These are phyloP conservation scores for Mayamaea pseudoterrestris DNA, from an alignment of 108 stramenopile genomes.

Conservation along the genomic window DNA sequence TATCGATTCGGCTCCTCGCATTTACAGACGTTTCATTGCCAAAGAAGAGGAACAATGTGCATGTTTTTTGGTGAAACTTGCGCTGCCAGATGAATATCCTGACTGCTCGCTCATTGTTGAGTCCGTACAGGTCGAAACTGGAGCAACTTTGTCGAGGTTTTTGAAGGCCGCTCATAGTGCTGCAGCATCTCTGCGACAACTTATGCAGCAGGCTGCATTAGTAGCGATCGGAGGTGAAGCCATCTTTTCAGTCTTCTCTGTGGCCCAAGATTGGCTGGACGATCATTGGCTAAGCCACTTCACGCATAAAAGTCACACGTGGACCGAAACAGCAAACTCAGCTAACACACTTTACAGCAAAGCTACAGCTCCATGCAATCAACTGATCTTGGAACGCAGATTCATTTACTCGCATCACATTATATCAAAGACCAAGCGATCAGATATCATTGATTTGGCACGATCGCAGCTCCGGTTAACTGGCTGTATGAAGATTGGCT, in stretches of 20 bases:
- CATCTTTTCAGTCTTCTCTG: slow-evolving; percentile 39
- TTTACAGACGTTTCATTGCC: slow-evolving; percentile 21
- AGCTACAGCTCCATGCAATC: neutral
- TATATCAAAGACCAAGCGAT: slow-evolving; percentile 67
- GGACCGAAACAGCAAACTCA: neutral
- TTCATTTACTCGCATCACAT: slow-evolving; percentile 81
- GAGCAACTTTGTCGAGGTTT: neutral
- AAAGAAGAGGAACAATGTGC: neutral
- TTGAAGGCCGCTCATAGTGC: neutral
- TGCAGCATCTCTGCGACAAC: slow-evolving; percentile 6
- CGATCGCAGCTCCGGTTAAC: slow-evolving; percentile 33
- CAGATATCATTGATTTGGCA: slow-evolving; percentile 40
- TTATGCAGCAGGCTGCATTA: slow-evolving; percentile 15
- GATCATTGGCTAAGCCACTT: slow-evolving; percentile 29
- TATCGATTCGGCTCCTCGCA: neutral
- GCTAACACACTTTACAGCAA: neutral
- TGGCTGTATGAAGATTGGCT: slow-evolving; percentile 71
- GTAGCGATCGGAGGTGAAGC: slow-evolving; percentile 41
- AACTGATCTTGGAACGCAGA: slow-evolving; percentile 30
- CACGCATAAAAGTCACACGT: neutral
- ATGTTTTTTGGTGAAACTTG: slow-evolving; percentile 6
- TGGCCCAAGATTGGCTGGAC: slow-evolving; percentile 62
- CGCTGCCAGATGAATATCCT: slow-evolving; percentile 5
- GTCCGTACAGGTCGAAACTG: neutral
- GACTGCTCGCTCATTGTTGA: too few relatives aligned